Base-by-base conservation (phyloP, 352 stramenopile species). In the Phytopythium montanum region DNA sequence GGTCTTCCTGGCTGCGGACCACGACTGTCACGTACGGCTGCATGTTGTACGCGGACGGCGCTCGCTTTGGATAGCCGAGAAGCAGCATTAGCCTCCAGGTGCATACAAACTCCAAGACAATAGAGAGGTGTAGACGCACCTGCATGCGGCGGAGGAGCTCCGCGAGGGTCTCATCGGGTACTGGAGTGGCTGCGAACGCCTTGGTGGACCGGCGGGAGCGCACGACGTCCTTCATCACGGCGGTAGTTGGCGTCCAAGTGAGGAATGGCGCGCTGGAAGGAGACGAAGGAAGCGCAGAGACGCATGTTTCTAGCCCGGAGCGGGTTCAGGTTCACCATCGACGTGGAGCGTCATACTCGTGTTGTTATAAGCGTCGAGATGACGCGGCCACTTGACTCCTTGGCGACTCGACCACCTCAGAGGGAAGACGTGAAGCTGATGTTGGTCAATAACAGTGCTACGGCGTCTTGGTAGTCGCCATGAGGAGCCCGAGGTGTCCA, bases 11-110 rank as follows among this genome's bases (percentile, higher is more conserved):
- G 19, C 81, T 69, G 41, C 81, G 75, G 45, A 90, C 60, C 26
- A 94, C 49, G 16, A 94, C 67, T 36, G 69, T 75, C 6, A 76
- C 70, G 51, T 87, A 94, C 19, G 78, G 67, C 60, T 90, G 82
- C 51, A 70, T 82, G 66, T 94, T 94, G 54, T 90, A 89, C 3
- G 78, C 73, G n/a, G 67, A 73, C 21, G 82, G 76, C 5, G 84
- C 80, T 42, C 74, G 69, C 83, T 91, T 45, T 3, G 5, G 3
- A 31, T 19, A 19, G 44, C 9, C 29, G 29, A 29, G 42, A 8
- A 8, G n/a, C n/a, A 26, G 28, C n/a, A n/a, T 26, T n/a, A 48
- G 41, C 7, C 6, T 16, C n/a, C 3, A 48, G 19, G 9, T n/a
- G n/a, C 18, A n/a, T 1, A 8, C 19, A 6, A 45, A 23, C 2